phyloP scores from a whole-genome alignment of 305 asterid species.

The Fraxinus floribunda region DNA sequence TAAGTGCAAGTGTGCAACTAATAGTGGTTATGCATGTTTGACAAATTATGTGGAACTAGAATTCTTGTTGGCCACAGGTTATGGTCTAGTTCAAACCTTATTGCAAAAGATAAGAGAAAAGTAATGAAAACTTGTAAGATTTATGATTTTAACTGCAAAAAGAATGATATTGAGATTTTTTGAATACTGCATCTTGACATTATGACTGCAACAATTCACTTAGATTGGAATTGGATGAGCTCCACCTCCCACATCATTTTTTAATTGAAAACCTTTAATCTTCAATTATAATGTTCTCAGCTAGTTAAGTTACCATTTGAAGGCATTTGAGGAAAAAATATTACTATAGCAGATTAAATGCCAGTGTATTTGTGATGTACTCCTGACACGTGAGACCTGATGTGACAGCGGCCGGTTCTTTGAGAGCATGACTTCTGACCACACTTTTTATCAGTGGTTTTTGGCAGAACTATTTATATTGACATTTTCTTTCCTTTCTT shows the following conservation, averaged over 20 bases:
- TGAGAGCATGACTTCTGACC: conserved; percentile 15
- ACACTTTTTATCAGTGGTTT: not conserved
- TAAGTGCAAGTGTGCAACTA: not conserved
- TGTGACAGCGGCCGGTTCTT: not conserved
- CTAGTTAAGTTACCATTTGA: not conserved
- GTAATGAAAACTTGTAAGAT: not conserved
- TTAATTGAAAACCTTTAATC: not conserved
- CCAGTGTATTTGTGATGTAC: not conserved
- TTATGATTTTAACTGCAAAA: not conserved
- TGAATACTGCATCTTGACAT: not conserved
- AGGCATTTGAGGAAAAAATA: conserved; percentile 8
- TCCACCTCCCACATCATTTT: not conserved
- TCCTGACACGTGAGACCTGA: not conserved
- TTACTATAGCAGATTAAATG: conserved; percentile 2
- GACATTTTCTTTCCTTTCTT: conserved; percentile 7
- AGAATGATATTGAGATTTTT: not conserved
- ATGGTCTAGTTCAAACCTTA: not conserved
- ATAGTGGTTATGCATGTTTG: not conserved
- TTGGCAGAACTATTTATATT: conserved; percentile 18
- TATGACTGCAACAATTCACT: not conserved
- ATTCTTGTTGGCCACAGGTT: not conserved
- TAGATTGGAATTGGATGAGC: not conserved
- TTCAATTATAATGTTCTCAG: not conserved
- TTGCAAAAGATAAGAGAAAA: conserved; percentile 1
- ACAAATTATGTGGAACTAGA: conserved; percentile 4